These are phyloP conservation scores for Rutstroemia sp. DNA, from an alignment of 2,329 filamentous ascomycete genomes.

Conservation along the genomic window DNA sequence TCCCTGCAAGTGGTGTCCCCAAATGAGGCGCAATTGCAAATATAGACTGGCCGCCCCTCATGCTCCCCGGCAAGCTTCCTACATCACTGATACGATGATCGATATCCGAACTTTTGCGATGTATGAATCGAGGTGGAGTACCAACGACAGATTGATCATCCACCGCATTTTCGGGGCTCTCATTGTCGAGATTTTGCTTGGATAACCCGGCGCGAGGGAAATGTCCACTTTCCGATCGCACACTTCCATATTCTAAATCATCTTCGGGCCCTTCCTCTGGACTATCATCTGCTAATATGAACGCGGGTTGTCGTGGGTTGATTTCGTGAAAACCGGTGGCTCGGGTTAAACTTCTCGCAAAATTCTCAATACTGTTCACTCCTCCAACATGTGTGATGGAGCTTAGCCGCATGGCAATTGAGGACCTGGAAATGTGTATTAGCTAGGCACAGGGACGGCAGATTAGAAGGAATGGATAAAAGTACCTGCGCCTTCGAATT, in stretches of 20 bases:
- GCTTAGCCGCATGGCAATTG: conserved; percentile 48
- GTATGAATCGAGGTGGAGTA: conserved; percentile 27
- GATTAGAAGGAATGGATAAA: background rate
- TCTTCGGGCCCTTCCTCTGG: conserved; percentile 14
- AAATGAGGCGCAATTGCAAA: conserved; percentile 54
- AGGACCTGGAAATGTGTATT: conserved; percentile 39
- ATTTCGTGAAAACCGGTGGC: conserved; percentile 85
- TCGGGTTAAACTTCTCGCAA: conserved; percentile 85
- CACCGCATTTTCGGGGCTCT: conserved; percentile 24
- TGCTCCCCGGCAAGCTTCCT: conserved; percentile 26
- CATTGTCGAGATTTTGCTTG: conserved; percentile 44
- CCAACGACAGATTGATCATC: conserved; percentile 21
- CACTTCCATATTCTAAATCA: conserved; percentile 21
- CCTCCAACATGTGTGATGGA: conserved; percentile 69
- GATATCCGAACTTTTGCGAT: conserved; percentile 32
- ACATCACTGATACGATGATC: conserved; percentile 17
- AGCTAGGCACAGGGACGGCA: background rate
- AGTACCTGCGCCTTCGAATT: conserved; percentile 26
- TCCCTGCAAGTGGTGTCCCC: conserved; percentile 62
- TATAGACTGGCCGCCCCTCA: conserved; percentile 39
- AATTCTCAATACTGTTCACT: conserved; percentile 89
- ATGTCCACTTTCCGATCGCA: conserved; percentile 20
- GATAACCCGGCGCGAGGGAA: conserved; percentile 34
- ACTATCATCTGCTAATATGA: conserved; percentile 55
- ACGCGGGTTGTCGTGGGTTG: conserved; percentile 69